Percentiles rank a stretch among this genome's conserved stretches.
Conservation (phyloP, 352 stramenopile genomes). For the Phytophthora boehmeriae region DNA sequence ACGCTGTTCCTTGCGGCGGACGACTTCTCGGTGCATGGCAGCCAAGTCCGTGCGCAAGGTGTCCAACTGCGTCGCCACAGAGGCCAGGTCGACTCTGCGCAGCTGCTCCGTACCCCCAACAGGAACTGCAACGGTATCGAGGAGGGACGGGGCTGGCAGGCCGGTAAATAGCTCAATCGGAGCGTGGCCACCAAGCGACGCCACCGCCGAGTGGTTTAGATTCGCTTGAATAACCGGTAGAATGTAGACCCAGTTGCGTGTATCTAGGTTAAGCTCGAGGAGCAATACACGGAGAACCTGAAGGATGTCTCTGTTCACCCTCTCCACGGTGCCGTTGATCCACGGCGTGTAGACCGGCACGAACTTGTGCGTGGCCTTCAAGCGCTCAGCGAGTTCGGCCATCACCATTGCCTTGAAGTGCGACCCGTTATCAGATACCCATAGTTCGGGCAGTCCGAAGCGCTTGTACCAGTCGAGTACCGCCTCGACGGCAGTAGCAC, state of each 20-base stretch:
- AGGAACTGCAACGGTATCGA: not conserved
- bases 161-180: conserved; percentile 17
- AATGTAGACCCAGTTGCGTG: conserved; percentile 4
- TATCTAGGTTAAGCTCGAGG: conserved; percentile 15
- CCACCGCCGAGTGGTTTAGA: conserved; percentile 19
- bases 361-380: conserved; percentile 10
- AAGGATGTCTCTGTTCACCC: conserved; percentile 22
- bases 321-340: conserved; percentile 20
- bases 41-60: conserved; percentile 1
- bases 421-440: conserved; percentile 16
- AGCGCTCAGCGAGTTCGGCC: not conserved
- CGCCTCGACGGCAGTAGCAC: conserved; percentile 1
- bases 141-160: not conserved
- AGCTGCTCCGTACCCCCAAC: not conserved
- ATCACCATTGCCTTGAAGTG: conserved; percentile 18
- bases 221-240: conserved; percentile 24
- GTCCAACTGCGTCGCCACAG: not conserved
- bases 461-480: conserved; percentile 22
- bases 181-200: conserved; percentile 6
- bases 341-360: conserved; percentile 14
- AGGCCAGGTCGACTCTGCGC: not conserved
- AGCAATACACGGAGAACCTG: conserved; percentile 16
- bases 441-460: conserved; percentile 12
- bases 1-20: not conserved
- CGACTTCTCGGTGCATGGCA: not conserved